A percentile compares a stretch with the other conserved stretches of the same genome.
phyloP scores from a whole-genome alignment of 2,329 filamentous ascomycete genomes.

The Beauveria bassiana region DNA sequence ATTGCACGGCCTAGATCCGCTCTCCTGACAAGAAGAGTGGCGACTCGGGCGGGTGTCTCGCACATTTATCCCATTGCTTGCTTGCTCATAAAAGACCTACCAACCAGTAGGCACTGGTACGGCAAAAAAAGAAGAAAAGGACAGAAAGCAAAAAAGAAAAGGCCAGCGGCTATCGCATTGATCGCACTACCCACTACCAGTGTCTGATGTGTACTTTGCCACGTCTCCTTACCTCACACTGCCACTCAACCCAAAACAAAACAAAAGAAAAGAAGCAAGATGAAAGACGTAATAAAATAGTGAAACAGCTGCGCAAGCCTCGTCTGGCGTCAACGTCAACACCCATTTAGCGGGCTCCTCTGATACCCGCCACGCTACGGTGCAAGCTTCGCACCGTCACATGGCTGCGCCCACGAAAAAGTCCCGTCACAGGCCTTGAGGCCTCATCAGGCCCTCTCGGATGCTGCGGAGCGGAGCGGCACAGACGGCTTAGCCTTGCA shows the following conservation, averaged over 20 bases:
- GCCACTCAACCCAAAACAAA: not conserved
- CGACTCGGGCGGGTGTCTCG: not conserved
- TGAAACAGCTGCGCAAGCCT: not conserved
- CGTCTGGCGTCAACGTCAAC: constrained; percentile 1
- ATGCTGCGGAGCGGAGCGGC: constrained; percentile 11
- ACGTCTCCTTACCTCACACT: not conserved
- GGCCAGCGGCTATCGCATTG: not conserved
- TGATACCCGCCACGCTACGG: not conserved
- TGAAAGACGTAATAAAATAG: not conserved
- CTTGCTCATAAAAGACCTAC: no score
- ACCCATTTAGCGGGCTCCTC: not conserved
- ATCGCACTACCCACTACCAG: not conserved
- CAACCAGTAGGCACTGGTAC: no score
- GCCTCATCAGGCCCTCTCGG: not conserved
- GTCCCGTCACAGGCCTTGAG: constrained; percentile 8
- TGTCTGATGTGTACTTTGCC: not conserved
- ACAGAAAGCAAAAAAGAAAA: not conserved
- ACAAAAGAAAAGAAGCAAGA: not conserved
- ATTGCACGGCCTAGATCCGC: not conserved
- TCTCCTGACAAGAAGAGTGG: constrained; percentile 1
- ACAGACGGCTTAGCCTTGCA: not conserved
- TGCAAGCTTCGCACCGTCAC: constrained; percentile 11
- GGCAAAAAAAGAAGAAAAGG: not conserved
- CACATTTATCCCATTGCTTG: no score
- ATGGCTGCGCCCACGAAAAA: constrained; percentile 15